Evolutionary conservation across 345 rosid species (phyloP).

Genomic region (Murraya paniculata): DNA sequence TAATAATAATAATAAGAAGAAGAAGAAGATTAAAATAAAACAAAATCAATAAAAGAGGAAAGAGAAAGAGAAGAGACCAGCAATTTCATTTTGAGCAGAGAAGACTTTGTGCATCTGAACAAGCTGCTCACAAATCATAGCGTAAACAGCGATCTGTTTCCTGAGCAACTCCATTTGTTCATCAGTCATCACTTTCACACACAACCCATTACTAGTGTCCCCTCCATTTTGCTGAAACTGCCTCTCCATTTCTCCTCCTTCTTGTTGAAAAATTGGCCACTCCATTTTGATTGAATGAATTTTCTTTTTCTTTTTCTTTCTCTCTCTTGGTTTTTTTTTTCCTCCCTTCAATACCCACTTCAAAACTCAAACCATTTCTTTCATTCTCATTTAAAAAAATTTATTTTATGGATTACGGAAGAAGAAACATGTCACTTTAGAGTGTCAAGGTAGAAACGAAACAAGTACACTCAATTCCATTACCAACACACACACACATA

Average conservation of each 20-base stretch:
- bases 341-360: background rate
- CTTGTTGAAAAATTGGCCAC: background rate
- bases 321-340: background rate
- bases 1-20: too few relatives aligned
- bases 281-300: background rate
- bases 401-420: background rate
- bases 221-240: conserved; percentile 21
- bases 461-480: too few relatives aligned
- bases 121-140: conserved; percentile 54
- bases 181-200: conserved; percentile 63
- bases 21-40: too few relatives aligned
- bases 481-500: too few relatives aligned
- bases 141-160: conserved; percentile 64
- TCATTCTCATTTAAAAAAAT: background rate
- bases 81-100: conserved; percentile 34
- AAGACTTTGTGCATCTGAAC: conserved; percentile 50
- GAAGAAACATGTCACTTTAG: background rate
- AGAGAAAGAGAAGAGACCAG: conserved; percentile 30
- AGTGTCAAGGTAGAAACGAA: background rate
- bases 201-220: conserved; percentile 16
- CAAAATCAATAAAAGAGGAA: too few relatives aligned
- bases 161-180: conserved; percentile 72
- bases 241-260: conserved; percentile 26
- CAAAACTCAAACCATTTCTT: background rate
- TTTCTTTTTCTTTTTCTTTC: background rate